Base-by-base conservation (phyloP, 2,329 filamentous ascomycete genomes). In the Pezicula neosporulosa region DNA sequence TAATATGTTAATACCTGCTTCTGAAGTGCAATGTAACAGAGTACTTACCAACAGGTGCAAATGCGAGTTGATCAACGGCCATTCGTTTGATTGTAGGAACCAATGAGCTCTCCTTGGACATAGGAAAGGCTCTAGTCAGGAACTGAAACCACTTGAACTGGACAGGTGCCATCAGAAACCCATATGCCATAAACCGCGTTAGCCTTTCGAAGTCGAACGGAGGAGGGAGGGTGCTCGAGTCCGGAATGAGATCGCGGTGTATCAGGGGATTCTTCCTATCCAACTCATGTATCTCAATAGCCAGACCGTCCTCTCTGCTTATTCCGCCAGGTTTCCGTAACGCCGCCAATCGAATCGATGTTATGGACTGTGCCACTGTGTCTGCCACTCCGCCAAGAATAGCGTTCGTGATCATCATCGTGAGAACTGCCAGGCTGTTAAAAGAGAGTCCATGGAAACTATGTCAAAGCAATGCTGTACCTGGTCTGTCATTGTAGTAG, bases 381-480 rank as follows among this genome's bases (percentile, higher is more conserved):
- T 99, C 94, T 70, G 94, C 94, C 61, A 99, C 87, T 62, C 94
- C 94, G 73, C 90, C 91, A 53, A 99, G 84, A 51, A 97, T 87
- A 60, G 94, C 89, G 75, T 99, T 99, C 69, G 93, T 96, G 67
- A 97, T 90, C 93, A 99, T 99, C 72, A 96, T 99, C 56, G 94
- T 99, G 64, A 99, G 82, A 39, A 99, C 89, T 89, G 67, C 21
- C 6, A 28, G 30, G 36, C 24, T 28, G 49, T 58, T 51, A 57
- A 56, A 44, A 50, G 43, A 24, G 6, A 19, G 21, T 38, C 16
- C n/a, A n/a, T 47, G 41, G 48, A 44, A 19, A 18, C 48, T 33
- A 43, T 12, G 24, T 18, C 39, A 13, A 37, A 18, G 16, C 15
- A 6, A 45, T 47, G 68, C 80, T 6, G 60, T 78, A 92, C 89